These are phyloP conservation scores for Neonectria faginata DNA, from an alignment of 2,329 filamentous ascomycete genomes.

Conservation along the genomic window DNA sequence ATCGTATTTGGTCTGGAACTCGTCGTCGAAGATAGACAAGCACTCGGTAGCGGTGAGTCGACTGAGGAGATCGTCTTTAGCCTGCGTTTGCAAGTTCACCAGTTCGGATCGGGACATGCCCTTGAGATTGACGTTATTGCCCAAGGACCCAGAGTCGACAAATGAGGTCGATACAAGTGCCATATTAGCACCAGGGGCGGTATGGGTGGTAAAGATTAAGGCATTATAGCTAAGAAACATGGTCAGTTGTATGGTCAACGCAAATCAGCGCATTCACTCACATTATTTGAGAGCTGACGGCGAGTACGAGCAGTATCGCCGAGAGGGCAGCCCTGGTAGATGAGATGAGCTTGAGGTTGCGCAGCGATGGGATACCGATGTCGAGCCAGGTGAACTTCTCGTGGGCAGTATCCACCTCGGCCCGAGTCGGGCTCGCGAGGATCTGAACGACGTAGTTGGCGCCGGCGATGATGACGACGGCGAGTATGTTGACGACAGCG, in stretches of 20 bases:
- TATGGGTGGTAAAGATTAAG: slow-evolving; percentile 58
- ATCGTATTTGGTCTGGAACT: slow-evolving; percentile 30
- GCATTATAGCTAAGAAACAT: slow-evolving; percentile 60
- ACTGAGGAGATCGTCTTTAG: slow-evolving; percentile 22
- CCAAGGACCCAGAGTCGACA: slow-evolving; percentile 19
- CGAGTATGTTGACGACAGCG: slow-evolving; percentile 58
- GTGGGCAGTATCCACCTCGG: slow-evolving; percentile 62
- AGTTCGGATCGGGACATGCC: slow-evolving; percentile 29
- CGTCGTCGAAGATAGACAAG: slow-evolving; percentile 27
- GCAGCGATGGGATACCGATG: slow-evolving; percentile 64
- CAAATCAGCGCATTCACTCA: slow-evolving; percentile 46
- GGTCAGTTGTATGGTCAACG: slow-evolving; percentile 11
- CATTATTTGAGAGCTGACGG: slow-evolving; percentile 63
- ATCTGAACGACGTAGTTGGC: slow-evolving; percentile 67
- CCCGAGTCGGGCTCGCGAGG: slow-evolving; percentile 64
- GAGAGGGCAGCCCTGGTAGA: slow-evolving; percentile 55
- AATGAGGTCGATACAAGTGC: slow-evolving; percentile 34
- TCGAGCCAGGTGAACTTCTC: slow-evolving; percentile 61
- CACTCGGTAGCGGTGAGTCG: slow-evolving; percentile 26
- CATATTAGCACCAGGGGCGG: slow-evolving; percentile 37
- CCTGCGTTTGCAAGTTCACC: slow-evolving; percentile 27
- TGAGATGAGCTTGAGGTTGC: slow-evolving; percentile 61
- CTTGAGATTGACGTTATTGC: slow-evolving; percentile 15
- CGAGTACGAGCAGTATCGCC: slow-evolving; percentile 54
- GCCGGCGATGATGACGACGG: slow-evolving; percentile 58